phyloP scores from a whole-genome alignment of 2,329 filamentous ascomycete genomes.

The Paecilomyces sp. region DNA sequence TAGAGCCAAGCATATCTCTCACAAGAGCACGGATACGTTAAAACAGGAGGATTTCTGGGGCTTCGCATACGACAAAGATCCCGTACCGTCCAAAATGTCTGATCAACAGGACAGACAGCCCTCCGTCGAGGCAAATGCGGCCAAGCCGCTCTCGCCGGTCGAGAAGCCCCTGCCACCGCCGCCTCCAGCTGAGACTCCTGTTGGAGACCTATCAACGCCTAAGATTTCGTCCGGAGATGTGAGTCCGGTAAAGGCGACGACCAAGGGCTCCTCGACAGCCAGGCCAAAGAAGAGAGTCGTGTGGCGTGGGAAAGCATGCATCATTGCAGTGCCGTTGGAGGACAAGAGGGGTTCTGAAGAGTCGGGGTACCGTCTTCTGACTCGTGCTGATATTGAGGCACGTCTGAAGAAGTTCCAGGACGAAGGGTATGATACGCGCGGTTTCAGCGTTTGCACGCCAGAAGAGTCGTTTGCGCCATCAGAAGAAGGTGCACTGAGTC shows the following conservation, averaged over 20 bases:
- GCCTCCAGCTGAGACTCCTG: conserved; percentile 17
- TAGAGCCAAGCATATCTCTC: conserved; percentile 25
- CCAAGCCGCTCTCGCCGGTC: conserved; percentile 15
- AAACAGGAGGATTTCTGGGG: conserved; percentile 40
- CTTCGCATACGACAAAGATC: conserved; percentile 36
- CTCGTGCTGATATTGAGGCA: conserved; percentile 29
- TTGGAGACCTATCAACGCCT: conserved; percentile 3
- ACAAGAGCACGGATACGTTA: conserved; percentile 35
- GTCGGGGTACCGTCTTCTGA: conserved; percentile 29
- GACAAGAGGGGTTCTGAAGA: conserved; percentile 54
- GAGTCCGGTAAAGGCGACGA: conserved; percentile 4
- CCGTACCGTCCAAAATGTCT: conserved; percentile 25
- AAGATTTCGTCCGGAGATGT: conserved; percentile 5
- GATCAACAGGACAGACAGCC: conserved; percentile 18
- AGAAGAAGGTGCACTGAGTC: conserved; percentile 35
- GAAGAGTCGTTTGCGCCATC: conserved; percentile 17
- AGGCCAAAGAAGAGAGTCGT: conserved; percentile 61
- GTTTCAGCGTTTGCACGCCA: conserved; percentile 29
- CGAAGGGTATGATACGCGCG: conserved; percentile 36
- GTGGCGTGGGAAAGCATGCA: conserved; percentile 69
- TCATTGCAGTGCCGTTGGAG: conserved; percentile 62
- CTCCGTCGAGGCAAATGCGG: conserved; percentile 11
- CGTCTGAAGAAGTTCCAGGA: conserved; percentile 34
- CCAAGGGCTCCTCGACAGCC: conserved; percentile 18
- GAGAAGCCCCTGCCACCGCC: conserved; percentile 37